Percentiles rank a stretch among this genome's conserved stretches.
Conservation (phyloP, 352 stramenopile species). For the Phytophthora aleatoria region DNA sequence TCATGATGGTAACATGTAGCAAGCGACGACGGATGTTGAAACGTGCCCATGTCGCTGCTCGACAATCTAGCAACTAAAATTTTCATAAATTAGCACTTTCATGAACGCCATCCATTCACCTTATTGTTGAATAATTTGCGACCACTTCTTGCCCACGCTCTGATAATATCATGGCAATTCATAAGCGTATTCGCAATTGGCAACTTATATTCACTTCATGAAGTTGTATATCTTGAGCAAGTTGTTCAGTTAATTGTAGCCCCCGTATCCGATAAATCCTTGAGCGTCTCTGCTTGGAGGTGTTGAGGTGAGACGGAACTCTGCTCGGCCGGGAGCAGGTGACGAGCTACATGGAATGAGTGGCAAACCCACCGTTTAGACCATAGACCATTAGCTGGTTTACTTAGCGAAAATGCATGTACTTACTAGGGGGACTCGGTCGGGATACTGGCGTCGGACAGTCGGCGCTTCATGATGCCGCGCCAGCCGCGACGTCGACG, state of each 20-base stretch:
- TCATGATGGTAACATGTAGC: background rate
- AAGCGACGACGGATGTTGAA: background rate
- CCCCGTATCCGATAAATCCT: slow-evolving; percentile 26
- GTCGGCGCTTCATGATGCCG: slow-evolving; percentile 81
- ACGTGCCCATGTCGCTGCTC: slow-evolving; percentile 17
- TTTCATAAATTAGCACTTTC: too few relatives aligned
- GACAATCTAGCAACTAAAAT: background rate
- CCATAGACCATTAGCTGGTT: slow-evolving; percentile 1
- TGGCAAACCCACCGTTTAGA: slow-evolving; percentile 13
- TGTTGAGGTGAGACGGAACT: slow-evolving; percentile 30
- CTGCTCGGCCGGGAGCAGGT: slow-evolving; percentile 26
- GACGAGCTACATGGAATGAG: slow-evolving; percentile 24
- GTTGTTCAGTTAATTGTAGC: slow-evolving; percentile 18
- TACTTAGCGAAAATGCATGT: background rate
- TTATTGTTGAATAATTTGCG: too few relatives aligned
- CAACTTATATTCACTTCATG: slow-evolving; percentile 19
- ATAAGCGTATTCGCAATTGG: too few relatives aligned
- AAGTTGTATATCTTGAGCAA: slow-evolving; percentile 19
- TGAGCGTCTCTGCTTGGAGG: slow-evolving; percentile 21
- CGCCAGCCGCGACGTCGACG: slow-evolving; percentile 75
- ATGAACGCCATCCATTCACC: too few relatives aligned
- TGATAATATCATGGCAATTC: too few relatives aligned
- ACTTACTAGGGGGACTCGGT: slow-evolving; percentile 66
- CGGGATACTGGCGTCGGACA: slow-evolving; percentile 78
- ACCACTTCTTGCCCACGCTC: too few relatives aligned